A percentile compares a stretch with the other conserved stretches of the same genome.
These are phyloP conservation scores for Yamadazyma triangularis DNA, from an alignment of 1,139 yeast species.

Conservation along the genomic window DNA sequence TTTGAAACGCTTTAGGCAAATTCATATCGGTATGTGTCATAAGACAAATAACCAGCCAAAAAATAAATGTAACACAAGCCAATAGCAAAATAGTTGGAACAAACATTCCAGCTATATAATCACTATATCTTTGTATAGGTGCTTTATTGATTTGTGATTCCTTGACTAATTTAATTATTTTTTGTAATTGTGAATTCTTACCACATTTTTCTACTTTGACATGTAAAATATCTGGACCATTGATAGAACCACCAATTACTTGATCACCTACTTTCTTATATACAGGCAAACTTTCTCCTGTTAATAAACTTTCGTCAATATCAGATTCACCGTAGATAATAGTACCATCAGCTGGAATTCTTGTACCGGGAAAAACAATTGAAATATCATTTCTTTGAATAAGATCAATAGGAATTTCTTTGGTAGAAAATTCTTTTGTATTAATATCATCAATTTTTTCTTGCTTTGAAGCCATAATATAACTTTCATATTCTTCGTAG, in stretches of 20 bases:
- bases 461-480: conserved; percentile 10
- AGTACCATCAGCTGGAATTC: conserved; percentile 87
- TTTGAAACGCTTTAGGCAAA: conserved; percentile 54
- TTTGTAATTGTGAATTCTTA: conserved; percentile 79
- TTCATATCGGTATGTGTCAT: conserved; percentile 19
- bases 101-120: conserved; percentile 76
- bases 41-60: conserved; percentile 55
- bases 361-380: conserved; percentile 78
- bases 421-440: conserved; percentile 18
- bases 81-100: conserved; percentile 71
- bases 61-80: conserved; percentile 58
- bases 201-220: conserved; percentile 70
- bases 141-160: conserved; percentile 88
- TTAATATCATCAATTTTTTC: conserved; percentile 7
- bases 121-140: conserved; percentile 88
- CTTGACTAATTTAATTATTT: conserved; percentile 79
- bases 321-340: conserved; percentile 76
- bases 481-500: conserved; percentile 20
- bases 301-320: conserved; percentile 80
- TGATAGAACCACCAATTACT: conserved; percentile 89
- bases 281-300: conserved; percentile 86
- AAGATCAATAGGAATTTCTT: conserved; percentile 61
- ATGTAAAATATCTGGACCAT: conserved; percentile 71
- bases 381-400: conserved; percentile 76
- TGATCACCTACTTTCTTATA: conserved; percentile 53